Conservation (phyloP, 345 rosid genomes). For the Linum usitatissimum region DNA sequence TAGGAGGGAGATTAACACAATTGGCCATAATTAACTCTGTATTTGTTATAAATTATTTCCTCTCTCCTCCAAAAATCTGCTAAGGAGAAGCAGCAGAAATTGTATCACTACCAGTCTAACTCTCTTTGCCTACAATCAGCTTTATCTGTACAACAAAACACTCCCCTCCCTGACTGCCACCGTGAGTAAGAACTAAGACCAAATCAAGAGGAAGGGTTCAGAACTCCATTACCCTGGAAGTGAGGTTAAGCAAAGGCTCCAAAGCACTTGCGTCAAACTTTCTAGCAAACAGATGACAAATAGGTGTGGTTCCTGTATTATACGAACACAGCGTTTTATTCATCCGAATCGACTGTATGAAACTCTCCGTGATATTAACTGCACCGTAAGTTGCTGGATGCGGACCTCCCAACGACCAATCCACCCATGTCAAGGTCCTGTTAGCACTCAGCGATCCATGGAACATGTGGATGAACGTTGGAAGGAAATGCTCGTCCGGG, state of each 20-base stretch:
- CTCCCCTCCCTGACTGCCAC: too few relatives aligned
- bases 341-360: slow-evolving; percentile 54
- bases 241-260: slow-evolving; percentile 61
- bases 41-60: too few relatives aligned
- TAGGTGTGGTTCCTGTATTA: slow-evolving; percentile 48
- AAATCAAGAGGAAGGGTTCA: slow-evolving; percentile 8
- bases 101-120: too few relatives aligned
- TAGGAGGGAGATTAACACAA: too few relatives aligned
- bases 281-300: slow-evolving; percentile 80
- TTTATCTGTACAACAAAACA: too few relatives aligned
- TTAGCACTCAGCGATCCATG: slow-evolving; percentile 59
- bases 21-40: too few relatives aligned
- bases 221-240: slow-evolving; percentile 56
- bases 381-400: slow-evolving; percentile 59
- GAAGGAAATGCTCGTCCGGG: slow-evolving; percentile 88
- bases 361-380: slow-evolving; percentile 45
- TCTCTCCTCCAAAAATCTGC: too few relatives aligned
- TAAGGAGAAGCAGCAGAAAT: too few relatives aligned
- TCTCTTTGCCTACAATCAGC: too few relatives aligned
- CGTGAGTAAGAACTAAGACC: too few relatives aligned
- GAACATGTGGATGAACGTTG: slow-evolving; percentile 72
- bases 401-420: slow-evolving; percentile 82
- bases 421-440: slow-evolving; percentile 76
- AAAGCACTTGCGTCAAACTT: slow-evolving; percentile 72
- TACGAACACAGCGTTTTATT: slow-evolving; percentile 53